Base-by-base conservation (phyloP, 1,284 basidiomycete species). In the Exsudoporus floridanus region DNA sequence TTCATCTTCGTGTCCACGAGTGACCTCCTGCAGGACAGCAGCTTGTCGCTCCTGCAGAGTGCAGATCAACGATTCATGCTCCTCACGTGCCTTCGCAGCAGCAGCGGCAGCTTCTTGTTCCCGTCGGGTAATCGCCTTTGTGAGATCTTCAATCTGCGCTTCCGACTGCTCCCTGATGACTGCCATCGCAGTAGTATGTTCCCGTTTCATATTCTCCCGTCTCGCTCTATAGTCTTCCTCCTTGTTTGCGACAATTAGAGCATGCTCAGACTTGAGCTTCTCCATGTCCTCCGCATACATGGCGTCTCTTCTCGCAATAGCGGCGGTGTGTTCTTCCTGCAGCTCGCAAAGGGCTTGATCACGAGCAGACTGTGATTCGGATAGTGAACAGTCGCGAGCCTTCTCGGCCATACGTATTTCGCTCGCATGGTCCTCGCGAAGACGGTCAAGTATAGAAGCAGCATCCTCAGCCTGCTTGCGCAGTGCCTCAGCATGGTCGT, bases 321-420 rank as follows among this genome's bases (percentile, higher is more conserved):
- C 83, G n/a, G 82, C 74, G 3, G 77, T 69, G 57, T 90, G 86
- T 55, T 85, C 87, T 13, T 86, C 81, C 60, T 86, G 85, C 19
- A 90, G 74, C 37, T 79, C 79, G 52, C 81, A 73, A 47, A 92
- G 66, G 33, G 81, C 79, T 5, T 76, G 56, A 39, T 78, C 76
- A 50, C 83, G 81, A 42, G 87, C 74, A n/a, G 83, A 83, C 64
- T 90, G 76, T 2, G 86, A 86, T 63, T 89, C 84, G 4, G 84
- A 81, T 31, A 92, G 70, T 0, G 82, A 81, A 16, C 87, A 87
- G 58, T 90, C 80, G 31, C 82, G 81, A n/a, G 88, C 77, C 49
- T 88, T 83, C 64, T 92, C 87, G 0, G 79, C 74, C 75, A 86
- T 81, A 42, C 84, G 80, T 39, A 91, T 67, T 59, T 82, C 81